These are phyloP conservation scores for Cyberlindnera veronae DNA, from an alignment of 805 yeast species.

Conservation along the genomic window DNA sequence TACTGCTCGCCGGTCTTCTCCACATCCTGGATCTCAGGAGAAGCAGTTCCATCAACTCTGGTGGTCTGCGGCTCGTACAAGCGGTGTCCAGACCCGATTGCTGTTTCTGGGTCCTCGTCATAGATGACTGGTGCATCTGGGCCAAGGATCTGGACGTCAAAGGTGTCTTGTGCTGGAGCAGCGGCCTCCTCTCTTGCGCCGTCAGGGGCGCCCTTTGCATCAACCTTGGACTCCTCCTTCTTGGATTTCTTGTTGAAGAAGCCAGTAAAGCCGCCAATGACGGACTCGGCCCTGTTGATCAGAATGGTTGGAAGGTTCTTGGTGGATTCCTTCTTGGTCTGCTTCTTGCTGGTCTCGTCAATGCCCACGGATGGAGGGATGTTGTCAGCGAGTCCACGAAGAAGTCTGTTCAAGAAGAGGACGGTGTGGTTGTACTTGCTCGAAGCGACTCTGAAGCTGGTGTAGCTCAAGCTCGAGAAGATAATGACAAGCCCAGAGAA, in stretches of 20 bases:
- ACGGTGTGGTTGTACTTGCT: constrained; percentile 26
- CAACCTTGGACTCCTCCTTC: not conserved
- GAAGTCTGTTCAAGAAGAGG: constrained; percentile 24
- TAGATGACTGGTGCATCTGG: constrained; percentile 11
- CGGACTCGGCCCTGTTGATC: too few species aligned
- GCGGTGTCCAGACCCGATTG: too few species aligned
- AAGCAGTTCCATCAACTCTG: too few species aligned
- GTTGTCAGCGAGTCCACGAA: constrained; percentile 25
- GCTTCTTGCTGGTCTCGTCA: constrained; percentile 14
- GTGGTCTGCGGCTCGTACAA: too few species aligned
- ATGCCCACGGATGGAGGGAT: constrained; percentile 30
- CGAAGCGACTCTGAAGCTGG: constrained; percentile 24
- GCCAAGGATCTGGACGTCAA: constrained; percentile 6
- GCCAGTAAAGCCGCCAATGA: too few species aligned
- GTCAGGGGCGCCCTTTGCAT: not conserved
- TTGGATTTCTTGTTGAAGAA: too few species aligned
- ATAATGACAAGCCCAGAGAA: constrained; percentile 27
- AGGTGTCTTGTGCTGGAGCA: not conserved
- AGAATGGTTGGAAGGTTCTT: not conserved
- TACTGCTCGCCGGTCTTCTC: too few species aligned
- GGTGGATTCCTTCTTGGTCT: not conserved
- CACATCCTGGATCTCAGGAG: too few species aligned
- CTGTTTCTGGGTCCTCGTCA: constrained; percentile 7
- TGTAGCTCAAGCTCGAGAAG: constrained; percentile 26
- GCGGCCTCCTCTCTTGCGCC: too few species aligned